Conservation (phyloP, 805 yeast species). For the Yarrowia sp. region DNA sequence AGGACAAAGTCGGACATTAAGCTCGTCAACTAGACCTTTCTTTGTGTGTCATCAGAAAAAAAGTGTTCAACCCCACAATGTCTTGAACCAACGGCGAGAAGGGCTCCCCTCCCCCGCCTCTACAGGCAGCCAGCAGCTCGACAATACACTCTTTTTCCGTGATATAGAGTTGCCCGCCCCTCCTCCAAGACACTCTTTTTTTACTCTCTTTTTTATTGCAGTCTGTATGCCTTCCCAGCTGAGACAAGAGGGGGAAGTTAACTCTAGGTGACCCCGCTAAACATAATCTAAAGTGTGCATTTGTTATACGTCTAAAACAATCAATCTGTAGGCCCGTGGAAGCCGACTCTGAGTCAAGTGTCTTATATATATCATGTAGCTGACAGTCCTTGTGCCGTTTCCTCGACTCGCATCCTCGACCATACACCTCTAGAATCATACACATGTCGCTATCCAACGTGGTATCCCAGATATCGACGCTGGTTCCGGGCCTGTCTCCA, state of each 20-base stretch:
- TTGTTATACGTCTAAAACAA: constrained; percentile 13
- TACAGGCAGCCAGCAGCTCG: constrained; percentile 2
- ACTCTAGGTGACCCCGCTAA: constrained; percentile 30
- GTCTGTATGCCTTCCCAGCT: background rate
- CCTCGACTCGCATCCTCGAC: background rate
- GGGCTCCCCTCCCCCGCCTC: constrained; percentile 12
- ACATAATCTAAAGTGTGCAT: constrained; percentile 6
- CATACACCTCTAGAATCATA: background rate
- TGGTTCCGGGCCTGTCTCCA: constrained; percentile 9
- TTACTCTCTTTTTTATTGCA: background rate
- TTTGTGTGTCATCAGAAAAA: constrained; percentile 18
- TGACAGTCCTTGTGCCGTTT: constrained; percentile 1
- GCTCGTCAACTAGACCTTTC: background rate
- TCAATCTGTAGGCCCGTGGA: constrained; percentile 4
- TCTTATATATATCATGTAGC: constrained; percentile 9
- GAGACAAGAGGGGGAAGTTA: constrained; percentile 27
- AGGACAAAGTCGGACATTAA: constrained; percentile 9
- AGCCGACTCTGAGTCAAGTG: constrained; percentile 19
- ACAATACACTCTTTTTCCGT: background rate
- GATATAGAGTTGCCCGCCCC: constrained; percentile 9
- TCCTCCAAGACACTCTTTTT: background rate
- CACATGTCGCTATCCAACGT: constrained; percentile 4
- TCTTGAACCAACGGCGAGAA: constrained; percentile 4
- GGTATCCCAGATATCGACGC: constrained; percentile 2
- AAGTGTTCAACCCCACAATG: constrained; percentile 1